phyloP scores from a whole-genome alignment of 2,329 filamentous ascomycete genomes.

The Chrysosporium keratinophilum region DNA sequence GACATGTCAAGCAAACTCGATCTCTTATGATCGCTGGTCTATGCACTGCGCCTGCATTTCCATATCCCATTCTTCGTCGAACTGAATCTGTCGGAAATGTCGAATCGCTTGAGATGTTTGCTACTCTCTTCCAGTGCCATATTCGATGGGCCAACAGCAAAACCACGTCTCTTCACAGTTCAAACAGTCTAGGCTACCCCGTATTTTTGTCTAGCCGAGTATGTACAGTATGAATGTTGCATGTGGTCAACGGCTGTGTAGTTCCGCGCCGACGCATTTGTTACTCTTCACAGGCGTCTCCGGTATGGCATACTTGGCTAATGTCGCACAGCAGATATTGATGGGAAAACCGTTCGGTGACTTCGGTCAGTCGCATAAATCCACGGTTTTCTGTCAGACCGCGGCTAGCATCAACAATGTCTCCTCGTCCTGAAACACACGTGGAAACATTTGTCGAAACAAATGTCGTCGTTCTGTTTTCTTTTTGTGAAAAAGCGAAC shows the following conservation, averaged over 20 bases:
- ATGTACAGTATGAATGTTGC: neutral
- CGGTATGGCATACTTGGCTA: constrained; percentile 5
- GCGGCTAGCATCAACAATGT: neutral
- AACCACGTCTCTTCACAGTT: neutral
- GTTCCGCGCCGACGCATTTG: neutral
- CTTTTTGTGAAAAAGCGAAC: neutral
- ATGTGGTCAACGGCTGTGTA: neutral
- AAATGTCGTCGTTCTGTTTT: neutral
- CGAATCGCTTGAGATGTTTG: neutral
- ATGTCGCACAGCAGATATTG: constrained; percentile 10
- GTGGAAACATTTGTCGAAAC: neutral
- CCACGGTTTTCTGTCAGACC: constrained; percentile 7
- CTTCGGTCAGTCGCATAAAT: constrained; percentile 7
- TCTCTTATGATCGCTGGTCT: too few relatives aligned
- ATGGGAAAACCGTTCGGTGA: constrained; percentile 9
- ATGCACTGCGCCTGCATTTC: too few relatives aligned
- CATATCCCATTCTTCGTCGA: too few relatives aligned
- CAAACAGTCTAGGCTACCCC: neutral
- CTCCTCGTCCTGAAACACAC: constrained; percentile 8
- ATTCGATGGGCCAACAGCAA: neutral
- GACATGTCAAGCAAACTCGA: too few relatives aligned
- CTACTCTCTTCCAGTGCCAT: neutral
- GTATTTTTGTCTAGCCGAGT: neutral
- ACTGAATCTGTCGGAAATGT: too few relatives aligned
- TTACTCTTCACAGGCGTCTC: neutral